Base-by-base conservation (phyloP, 768 basidiomycete species). In the Auricularia sp. region DNA sequence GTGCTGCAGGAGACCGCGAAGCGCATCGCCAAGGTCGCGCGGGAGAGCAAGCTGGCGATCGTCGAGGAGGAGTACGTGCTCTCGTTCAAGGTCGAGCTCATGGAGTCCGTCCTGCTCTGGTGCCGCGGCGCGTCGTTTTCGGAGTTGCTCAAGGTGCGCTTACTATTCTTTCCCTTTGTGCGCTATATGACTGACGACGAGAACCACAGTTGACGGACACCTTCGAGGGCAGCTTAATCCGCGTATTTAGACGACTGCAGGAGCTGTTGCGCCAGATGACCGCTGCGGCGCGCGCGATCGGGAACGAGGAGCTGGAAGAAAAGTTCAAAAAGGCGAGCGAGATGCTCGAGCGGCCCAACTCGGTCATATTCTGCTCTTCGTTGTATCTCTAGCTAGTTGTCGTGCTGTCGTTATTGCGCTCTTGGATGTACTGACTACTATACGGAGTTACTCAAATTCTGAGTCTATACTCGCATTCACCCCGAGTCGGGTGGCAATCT, bases 71-170 rank as follows among this genome's bases (percentile, higher is more conserved):
- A 96, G 67, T 99, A 99, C 74, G 92, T 99, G 1, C 82, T 87
- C 63, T 93, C 90, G 11, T 99, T 99, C 86, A 98, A 98, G 76
- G 92, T 97, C 21, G 96, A 98, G 72, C 85, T 99, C 62, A 99
- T 98, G 94, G 97, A 98, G 68, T 92, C 92, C 0, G 97, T 98
- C 10, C 82, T 94, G 42, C 90, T 94, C 67, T 99, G 97, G 97
- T 98, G 96, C 78, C 86, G 92, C n/a, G 97, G 97, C 3, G 92
- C 94, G 16, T 92, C 92, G 34, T 99, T 99, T 76, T 80, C 90
- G 1, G 96, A 99, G 33, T 94, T 98, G 64, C 94, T 92, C 83
- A 97, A 97, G 85, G 95, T 91, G 54, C 36, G 82, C 69, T 7
- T 3, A 36, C 13, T 56, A 62, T 47, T 8, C 65, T 68, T n/a